phyloP scores from a whole-genome alignment of 2,329 filamentous ascomycete genomes.

The Pseudohalonectria lignicola region DNA sequence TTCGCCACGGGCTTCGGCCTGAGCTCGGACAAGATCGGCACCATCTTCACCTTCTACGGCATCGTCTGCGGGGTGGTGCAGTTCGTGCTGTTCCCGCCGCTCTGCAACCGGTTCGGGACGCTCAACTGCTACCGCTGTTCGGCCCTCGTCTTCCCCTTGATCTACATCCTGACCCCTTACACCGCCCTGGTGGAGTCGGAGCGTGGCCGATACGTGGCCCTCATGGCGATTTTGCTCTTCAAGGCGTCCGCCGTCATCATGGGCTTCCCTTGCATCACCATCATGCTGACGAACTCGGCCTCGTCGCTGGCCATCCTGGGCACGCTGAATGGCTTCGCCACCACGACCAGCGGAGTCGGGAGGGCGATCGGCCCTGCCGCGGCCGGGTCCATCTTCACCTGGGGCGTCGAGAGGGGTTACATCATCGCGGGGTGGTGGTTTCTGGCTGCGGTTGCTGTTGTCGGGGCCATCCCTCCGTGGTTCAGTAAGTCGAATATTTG shows the following conservation, averaged over 20 bases:
- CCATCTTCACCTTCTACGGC: slow-evolving; percentile 77
- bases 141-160: slow-evolving; percentile 57
- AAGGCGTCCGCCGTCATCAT: slow-evolving; percentile 73
- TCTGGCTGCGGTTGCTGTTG: slow-evolving; percentile 48
- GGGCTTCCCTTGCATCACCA: slow-evolving; percentile 80
- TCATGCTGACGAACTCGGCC: slow-evolving; percentile 82
- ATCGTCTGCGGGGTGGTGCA: slow-evolving; percentile 66
- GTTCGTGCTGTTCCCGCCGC: slow-evolving; percentile 71
- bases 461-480: slow-evolving; percentile 63
- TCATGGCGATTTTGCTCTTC: slow-evolving; percentile 58
- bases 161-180: slow-evolving; percentile 77
- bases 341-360: slow-evolving; percentile 70
- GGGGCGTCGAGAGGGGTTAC: slow-evolving; percentile 65
- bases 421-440: slow-evolving; percentile 75
- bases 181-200: slow-evolving; percentile 49
- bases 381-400: slow-evolving; percentile 61
- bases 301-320: slow-evolving; percentile 65
- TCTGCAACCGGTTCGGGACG: slow-evolving; percentile 64
- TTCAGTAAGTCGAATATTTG: slow-evolving; percentile 33
- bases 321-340: slow-evolving; percentile 85
- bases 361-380: slow-evolving; percentile 68
- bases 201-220: slow-evolving; percentile 41
- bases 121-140: slow-evolving; percentile 48
- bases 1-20: slow-evolving; percentile 75
- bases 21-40: slow-evolving; percentile 64